Conservation (phyloP, 1,284 basidiomycete genomes). For the Fistulinella cinereoalba region DNA sequence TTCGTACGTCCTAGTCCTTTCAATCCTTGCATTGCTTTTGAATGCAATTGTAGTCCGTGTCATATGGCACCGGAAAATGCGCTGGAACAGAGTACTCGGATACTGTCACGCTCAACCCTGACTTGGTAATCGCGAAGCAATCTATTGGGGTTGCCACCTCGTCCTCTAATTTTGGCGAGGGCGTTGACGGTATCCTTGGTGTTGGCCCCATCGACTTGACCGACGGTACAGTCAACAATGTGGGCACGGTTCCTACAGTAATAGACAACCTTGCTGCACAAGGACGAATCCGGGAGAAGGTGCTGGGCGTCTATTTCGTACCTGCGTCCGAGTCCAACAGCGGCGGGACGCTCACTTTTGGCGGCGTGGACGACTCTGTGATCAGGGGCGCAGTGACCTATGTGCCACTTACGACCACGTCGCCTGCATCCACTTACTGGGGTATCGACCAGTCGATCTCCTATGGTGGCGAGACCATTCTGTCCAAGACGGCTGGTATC, state of each 20-base stretch:
- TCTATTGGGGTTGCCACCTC: conserved; percentile 51
- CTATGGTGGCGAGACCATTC: conserved; percentile 42
- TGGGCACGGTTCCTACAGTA: conserved; percentile 38
- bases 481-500: conserved; percentile 45
- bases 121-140: conserved; percentile 47
- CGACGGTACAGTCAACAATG: conserved; percentile 30
- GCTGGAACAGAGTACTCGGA: conserved; percentile 50
- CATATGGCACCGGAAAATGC: conserved; percentile 52
- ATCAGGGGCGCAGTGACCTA: conserved; percentile 46
- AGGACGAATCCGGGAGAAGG: conserved; percentile 42
- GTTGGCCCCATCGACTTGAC: conserved; percentile 56
- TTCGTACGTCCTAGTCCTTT: conserved; percentile 1
- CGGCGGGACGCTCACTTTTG: conserved; percentile 50
- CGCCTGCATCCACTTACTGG: conserved; percentile 49
- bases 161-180: too few relatives aligned
- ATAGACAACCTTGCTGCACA: conserved; percentile 44
- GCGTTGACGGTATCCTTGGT: conserved; percentile 57
- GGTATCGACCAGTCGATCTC: conserved; percentile 52
- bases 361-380: conserved; percentile 44
- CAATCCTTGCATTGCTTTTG: background rate
- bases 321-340: conserved; percentile 36
- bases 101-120: conserved; percentile 41
- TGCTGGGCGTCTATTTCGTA: conserved; percentile 50
- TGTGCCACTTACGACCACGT: conserved; percentile 49
- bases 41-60: background rate